A percentile compares a stretch with the other conserved stretches of the same genome.
Evolutionary conservation across 768 basidiomycete species (phyloP).

Genomic region (Ephemerocybe angulata): DNA sequence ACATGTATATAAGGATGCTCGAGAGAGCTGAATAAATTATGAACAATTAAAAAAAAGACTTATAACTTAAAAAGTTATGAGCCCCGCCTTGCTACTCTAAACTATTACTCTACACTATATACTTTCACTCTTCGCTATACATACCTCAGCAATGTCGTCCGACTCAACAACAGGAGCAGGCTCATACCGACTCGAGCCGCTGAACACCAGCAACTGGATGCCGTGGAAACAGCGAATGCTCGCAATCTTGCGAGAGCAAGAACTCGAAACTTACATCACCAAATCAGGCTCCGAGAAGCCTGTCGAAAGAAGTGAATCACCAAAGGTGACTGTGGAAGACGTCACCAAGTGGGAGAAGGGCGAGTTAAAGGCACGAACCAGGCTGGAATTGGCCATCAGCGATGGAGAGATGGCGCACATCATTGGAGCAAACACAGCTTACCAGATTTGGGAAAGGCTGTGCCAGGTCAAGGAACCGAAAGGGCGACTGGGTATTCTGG

Average conservation of each 20-base stretch:
- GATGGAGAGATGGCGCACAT: slow-evolving; percentile 21
- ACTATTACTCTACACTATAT: background rate
- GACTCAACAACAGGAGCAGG: background rate
- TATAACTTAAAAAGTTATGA: slow-evolving; percentile 9
- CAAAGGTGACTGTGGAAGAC: too few species aligned
- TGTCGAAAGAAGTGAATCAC: too few species aligned
- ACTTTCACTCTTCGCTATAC: background rate
- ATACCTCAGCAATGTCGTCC: background rate
- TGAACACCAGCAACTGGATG: slow-evolving; percentile 3
- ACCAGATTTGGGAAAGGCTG: slow-evolving; percentile 20
- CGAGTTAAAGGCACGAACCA: slow-evolving; percentile 17
- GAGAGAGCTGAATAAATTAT: too few species aligned
- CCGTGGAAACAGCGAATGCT: slow-evolving; percentile 3
- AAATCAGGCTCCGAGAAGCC: background rate
- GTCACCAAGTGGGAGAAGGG: slow-evolving; percentile 13
- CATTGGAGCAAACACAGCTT: slow-evolving; percentile 14
- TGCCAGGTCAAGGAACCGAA: slow-evolving; percentile 17
- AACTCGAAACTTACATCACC: background rate
- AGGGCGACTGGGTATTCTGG: slow-evolving; percentile 18
- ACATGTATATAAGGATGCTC: background rate
- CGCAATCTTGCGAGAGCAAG: background rate
- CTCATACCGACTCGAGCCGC: background rate
- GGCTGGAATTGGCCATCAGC: slow-evolving; percentile 19
- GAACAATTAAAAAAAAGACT: too few species aligned
- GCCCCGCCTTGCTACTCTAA: slow-evolving; percentile 3